Base-by-base conservation (phyloP, 2,329 filamentous ascomycete genomes). In the Phoma sp. region DNA sequence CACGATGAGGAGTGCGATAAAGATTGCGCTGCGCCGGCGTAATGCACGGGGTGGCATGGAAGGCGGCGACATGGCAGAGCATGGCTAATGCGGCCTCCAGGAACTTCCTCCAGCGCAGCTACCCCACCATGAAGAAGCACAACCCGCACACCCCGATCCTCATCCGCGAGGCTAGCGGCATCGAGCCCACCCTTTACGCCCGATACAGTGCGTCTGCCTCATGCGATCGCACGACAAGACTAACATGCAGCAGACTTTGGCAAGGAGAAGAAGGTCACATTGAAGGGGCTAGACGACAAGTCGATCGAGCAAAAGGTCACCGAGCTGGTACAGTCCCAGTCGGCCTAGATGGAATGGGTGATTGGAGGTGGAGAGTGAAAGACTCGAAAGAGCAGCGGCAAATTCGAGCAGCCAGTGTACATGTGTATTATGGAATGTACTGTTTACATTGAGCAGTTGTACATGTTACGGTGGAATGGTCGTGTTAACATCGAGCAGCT, bases 111-210 rank as follows among this genome's bases (percentile, higher is more conserved):
- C 89, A 88, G 62, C 87, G 91, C 75, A 88, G 92, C 64, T 99
- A 99, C 78, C 95, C 95, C 39, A 95, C 91, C 56, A 98, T 99
- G 93, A 99, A 99, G 87, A 96, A 96, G 84, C 91, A 93, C 84
- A 99, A 99, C 82, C 95, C 95, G 52, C 82, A 90, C 77, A 93
- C 85, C 42, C 95, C 95, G 48, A 98, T 99, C 78, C 83, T 99
- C 82, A 87, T 99, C 72, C 91, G 95, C 74, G 95, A 98, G 82
- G 95, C 93, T 47, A 81, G 86, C 66, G 92, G 91, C 71, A 91
- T 91, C 48, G 81, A 90, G 74, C 93, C 95, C 61, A 89, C 87
- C 77, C 86, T 99, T 61, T 98, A 89, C 78, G 93, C 93, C 66
- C 85, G 95, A 87, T 99, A 96, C 75, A 93, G 92, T 96, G 77